Conservation (phyloP, 2,329 filamentous ascomycete species). For the Ophiostoma tasmaniense region DNA sequence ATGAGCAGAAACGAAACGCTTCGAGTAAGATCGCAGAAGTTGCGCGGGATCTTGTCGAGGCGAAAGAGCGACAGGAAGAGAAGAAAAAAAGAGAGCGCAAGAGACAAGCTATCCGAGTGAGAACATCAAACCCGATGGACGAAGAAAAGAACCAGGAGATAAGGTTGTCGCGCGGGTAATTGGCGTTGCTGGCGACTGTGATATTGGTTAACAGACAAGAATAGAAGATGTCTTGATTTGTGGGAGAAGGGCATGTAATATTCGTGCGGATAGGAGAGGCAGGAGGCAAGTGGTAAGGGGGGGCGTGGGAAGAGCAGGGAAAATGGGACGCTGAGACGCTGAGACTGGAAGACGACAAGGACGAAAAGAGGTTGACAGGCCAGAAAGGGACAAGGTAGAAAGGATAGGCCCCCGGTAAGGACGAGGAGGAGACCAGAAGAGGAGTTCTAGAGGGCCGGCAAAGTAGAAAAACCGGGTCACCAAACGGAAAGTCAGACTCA, state of each 20-base stretch:
- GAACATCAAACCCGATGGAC: constrained; percentile 12
- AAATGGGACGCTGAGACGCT: neutral
- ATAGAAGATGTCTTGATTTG: constrained; percentile 2
- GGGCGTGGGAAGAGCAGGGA: constrained; percentile 4
- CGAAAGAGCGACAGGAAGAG: neutral
- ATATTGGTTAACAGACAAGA: constrained; percentile 10
- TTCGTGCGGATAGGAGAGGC: constrained; percentile 1
- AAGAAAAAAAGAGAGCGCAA: neutral
- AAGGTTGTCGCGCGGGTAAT: constrained; percentile 13
- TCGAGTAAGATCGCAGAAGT: neutral
- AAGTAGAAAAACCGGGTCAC: neutral
- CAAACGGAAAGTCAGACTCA: neutral
- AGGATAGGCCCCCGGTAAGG: neutral
- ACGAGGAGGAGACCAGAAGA: constrained; percentile 6
- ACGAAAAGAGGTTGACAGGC: constrained; percentile 7
- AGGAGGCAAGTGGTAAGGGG: neutral
- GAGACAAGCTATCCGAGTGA: constrained; percentile 9
- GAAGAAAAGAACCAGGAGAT: constrained; percentile 8
- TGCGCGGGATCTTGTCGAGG: neutral
- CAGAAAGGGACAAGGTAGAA: constrained; percentile 4
- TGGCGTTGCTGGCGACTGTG: constrained; percentile 6
- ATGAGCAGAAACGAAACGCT: neutral
- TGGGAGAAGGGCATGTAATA: constrained; percentile 6
- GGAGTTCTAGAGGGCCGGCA: neutral
- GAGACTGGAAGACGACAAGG: neutral